phyloP scores from a whole-genome alignment of 768 basidiomycete genomes.

The Thelephora aurantiotincta region DNA sequence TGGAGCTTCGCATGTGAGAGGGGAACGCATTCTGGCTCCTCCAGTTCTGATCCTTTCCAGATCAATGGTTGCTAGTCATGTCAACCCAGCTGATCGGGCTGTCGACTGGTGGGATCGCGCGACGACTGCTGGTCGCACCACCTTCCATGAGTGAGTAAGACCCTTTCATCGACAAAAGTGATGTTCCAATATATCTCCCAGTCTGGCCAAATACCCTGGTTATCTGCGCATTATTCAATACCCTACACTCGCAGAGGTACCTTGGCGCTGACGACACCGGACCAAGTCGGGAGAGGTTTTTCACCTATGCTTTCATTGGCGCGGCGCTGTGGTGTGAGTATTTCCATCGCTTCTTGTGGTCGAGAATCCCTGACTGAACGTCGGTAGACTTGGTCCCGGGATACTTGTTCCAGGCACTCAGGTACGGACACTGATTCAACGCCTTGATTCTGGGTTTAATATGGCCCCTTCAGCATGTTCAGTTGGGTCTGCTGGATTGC shows the following conservation, averaged over 20 bases:
- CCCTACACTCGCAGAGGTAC: slow-evolving; percentile 48
- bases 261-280: slow-evolving; percentile 34
- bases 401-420: slow-evolving; percentile 39
- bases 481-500: slow-evolving; percentile 40
- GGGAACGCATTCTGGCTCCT: background rate
- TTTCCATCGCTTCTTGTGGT: slow-evolving; percentile 2
- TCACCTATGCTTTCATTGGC: slow-evolving; percentile 35
- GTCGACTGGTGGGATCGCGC: slow-evolving; percentile 20
- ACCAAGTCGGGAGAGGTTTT: slow-evolving; percentile 44
- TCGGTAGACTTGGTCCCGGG: slow-evolving; percentile 42
- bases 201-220: slow-evolving; percentile 69
- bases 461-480: slow-evolving; percentile 22
- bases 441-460: background rate
- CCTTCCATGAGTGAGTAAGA: slow-evolving; percentile 15
- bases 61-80: slow-evolving; percentile 18
- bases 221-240: slow-evolving; percentile 58
- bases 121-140: slow-evolving; percentile 22
- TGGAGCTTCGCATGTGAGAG: slow-evolving; percentile 46
- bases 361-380: background rate
- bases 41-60: slow-evolving; percentile 2
- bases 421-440: slow-evolving; percentile 17
- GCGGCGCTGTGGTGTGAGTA: slow-evolving; percentile 27
- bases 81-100: slow-evolving; percentile 16
- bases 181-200: background rate
- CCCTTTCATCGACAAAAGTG: no score